Evolutionary conservation across 2,329 filamentous ascomycete genomes (phyloP), one percentile per base, ranked within the genome.

Genomic region (Chrysosporium queenslandicum): DNA sequence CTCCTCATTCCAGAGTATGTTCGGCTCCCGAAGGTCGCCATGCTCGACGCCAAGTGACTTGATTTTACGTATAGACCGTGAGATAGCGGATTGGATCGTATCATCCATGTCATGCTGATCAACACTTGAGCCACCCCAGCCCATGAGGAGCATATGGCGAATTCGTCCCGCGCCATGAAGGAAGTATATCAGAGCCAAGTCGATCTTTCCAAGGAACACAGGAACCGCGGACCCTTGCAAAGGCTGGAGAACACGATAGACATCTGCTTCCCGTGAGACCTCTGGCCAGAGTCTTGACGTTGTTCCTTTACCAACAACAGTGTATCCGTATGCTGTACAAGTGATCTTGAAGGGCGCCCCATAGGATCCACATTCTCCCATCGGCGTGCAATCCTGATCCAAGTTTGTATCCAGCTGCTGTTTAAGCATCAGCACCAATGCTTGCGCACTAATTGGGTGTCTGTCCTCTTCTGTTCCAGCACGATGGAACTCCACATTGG

Each of bases 401-500:
- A 53, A 37, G 37, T 41, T 18, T 20, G 14, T 23, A 29, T 49
- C 30, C 1, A 55, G 52, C 45, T 52, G 52, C 11, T 53, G 8
- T 23, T 50, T 45, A 1, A 57, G 27, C 29, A 56, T 47, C 8
- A 30, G 18, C 25, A 53, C 55, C 21, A 59, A 53, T 11, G 50
- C 18, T 18, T 30, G 30, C 46, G 42, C 32, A 41, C 16, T 30
- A 30, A 53, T 53, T 25, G n/a, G 29, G 14, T 51, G 53, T 37
- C 25, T 37, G 30, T 46, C 34, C 11, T 23, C 16, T 36, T 29
- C 8, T 25, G 23, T 8, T 23, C 34, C 14, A 20, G 30, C 23
- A n/a, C 58, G 56, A 58, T 74, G 69, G 49, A 63, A 55, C 7
- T 40, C 52, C 1, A 66, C 57, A 53, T 74, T 74, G 0, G 67